Evolutionary conservation across 2,329 filamentous ascomycete genomes (phyloP).

Genomic region (Exophiala oligosperma): DNA sequence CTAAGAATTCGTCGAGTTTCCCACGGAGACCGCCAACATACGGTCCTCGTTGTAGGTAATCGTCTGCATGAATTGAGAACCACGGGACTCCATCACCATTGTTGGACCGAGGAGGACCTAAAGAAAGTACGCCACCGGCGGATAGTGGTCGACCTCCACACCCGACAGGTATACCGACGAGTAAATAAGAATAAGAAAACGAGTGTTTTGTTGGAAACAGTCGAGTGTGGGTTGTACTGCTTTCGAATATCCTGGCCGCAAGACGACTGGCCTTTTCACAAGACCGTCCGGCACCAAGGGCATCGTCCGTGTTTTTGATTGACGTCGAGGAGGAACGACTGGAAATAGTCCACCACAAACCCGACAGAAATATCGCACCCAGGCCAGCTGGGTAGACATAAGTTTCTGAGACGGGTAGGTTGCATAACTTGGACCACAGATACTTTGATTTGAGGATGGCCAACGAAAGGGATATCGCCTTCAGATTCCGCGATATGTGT

Average conservation of each 20-base stretch:
- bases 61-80: constrained; percentile 60
- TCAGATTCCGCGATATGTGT: not conserved
- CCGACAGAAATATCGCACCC: not conserved
- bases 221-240: constrained; percentile 64
- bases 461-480: not conserved
- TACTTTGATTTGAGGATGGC: not conserved
- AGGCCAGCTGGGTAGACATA: too few relatives aligned
- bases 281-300: not conserved
- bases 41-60: constrained; percentile 61
- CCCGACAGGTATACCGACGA: constrained; percentile 67
- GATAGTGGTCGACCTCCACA: constrained; percentile 49
- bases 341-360: not conserved
- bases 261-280: not conserved
- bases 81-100: constrained; percentile 41
- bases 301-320: not conserved
- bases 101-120: constrained; percentile 23
- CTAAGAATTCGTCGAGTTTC: constrained; percentile 64
- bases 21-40: constrained; percentile 56
- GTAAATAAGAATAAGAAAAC: constrained; percentile 70
- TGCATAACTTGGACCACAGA: not conserved
- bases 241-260: constrained; percentile 61
- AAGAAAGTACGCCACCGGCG: constrained; percentile 58
- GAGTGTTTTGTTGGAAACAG: constrained; percentile 67
- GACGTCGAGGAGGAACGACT: too few relatives aligned
- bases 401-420: too few relatives aligned